Evolutionary conservation across 768 basidiomycete species (phyloP).

Genomic region (Podaxis sp.): DNA sequence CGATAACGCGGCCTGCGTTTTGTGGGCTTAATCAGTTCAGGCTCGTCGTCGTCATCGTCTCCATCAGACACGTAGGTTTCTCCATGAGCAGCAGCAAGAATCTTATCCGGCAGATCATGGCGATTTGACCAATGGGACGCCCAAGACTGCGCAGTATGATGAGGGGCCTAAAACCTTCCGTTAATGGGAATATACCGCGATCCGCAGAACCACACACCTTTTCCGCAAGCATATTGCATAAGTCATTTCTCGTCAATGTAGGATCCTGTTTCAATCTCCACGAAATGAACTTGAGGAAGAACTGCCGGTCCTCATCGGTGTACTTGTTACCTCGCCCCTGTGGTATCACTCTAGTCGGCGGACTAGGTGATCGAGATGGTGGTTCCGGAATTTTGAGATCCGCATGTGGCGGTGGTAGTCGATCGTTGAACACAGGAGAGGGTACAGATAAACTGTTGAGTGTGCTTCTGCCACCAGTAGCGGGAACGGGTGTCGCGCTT

Average conservation of each 20-base stretch:
- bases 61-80: slow-evolving; percentile 29
- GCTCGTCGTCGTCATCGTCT: slow-evolving; percentile 22
- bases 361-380: slow-evolving; percentile 69
- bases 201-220: slow-evolving; percentile 41
- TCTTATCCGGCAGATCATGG: slow-evolving; percentile 68
- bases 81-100: slow-evolving; percentile 44
- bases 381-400: slow-evolving; percentile 60
- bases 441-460: slow-evolving; percentile 63
- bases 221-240: slow-evolving; percentile 54
- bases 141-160: slow-evolving; percentile 66
- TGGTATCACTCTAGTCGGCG: slow-evolving; percentile 53
- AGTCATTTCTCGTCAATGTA: slow-evolving; percentile 47
- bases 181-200: not conserved
- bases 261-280: slow-evolving; percentile 62
- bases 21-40: slow-evolving; percentile 16
- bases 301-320: slow-evolving; percentile 65
- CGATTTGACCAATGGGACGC: slow-evolving; percentile 64
- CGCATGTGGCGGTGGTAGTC: slow-evolving; percentile 60
- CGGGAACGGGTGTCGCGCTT: slow-evolving; percentile 4
- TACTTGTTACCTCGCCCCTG: slow-evolving; percentile 58
- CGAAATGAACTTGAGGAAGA: slow-evolving; percentile 63
- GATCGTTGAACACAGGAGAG: slow-evolving; percentile 43
- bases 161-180: slow-evolving; percentile 51
- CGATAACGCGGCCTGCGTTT: slow-evolving; percentile 20
- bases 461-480: slow-evolving; percentile 43